A percentile compares a stretch with the other conserved stretches of the same genome.
These are phyloP conservation scores for Sapria himalayana DNA, from an alignment of 345 rosid genomes.

Conservation along the genomic window DNA sequence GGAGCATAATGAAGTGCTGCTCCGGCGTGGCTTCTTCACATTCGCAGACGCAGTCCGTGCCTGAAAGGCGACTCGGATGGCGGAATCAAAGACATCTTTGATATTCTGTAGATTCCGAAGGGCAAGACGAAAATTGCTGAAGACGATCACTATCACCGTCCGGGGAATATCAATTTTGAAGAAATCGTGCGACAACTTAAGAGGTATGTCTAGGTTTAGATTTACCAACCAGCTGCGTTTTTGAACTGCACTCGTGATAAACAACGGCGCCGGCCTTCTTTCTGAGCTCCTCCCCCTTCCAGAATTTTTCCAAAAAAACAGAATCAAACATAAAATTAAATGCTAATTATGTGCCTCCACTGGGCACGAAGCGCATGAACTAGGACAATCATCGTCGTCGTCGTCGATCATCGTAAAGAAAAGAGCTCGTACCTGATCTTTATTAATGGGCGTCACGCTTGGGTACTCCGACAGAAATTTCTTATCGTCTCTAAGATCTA, in stretches of 20 bases:
- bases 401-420: not conserved
- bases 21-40: no score
- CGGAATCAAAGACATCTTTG: slow-evolving; percentile 35
- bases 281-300: slow-evolving; percentile 64
- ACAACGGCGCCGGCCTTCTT: slow-evolving; percentile 55
- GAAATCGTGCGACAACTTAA: no score
- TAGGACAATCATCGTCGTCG: not conserved
- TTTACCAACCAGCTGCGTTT: slow-evolving; percentile 52
- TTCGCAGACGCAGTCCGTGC: no score
- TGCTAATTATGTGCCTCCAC: not conserved
- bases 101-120: slow-evolving; percentile 20
- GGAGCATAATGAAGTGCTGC: no score
- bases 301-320: not conserved
- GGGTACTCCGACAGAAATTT: slow-evolving; percentile 52
- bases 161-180: no score
- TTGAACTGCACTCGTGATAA: slow-evolving; percentile 73
- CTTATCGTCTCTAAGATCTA: slow-evolving; percentile 72
- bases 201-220: no score
- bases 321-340: not conserved
- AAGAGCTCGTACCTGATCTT: slow-evolving; percentile 34
- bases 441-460: slow-evolving; percentile 50
- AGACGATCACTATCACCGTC: no score
- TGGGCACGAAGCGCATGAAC: not conserved
- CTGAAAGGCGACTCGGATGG: slow-evolving; percentile 36
- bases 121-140: no score